A percentile compares a stretch with the other conserved stretches of the same genome.
Conservation (phyloP, 192 early-diverging fungal species). For the Cetraspora pellucida region DNA sequence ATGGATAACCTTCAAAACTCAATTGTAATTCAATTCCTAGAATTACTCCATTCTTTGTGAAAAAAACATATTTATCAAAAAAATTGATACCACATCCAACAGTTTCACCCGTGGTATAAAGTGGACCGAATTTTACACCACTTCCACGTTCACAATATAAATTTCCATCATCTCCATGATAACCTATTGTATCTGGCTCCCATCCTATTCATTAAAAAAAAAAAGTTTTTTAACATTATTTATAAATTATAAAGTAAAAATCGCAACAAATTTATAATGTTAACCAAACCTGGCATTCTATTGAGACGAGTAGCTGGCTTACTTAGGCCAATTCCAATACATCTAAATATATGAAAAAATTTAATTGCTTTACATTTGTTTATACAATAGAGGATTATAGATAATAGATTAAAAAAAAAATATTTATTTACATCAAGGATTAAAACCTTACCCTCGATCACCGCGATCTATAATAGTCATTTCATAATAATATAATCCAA, state of each 20-base stretch:
- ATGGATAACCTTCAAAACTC: too few species aligned
- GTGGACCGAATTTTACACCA: constrained; percentile 84
- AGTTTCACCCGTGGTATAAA: constrained; percentile 84
- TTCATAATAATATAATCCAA: constrained; percentile 93
- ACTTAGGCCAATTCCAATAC: constrained; percentile 87
- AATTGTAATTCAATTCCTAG: constrained; percentile 44
- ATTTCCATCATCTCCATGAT: constrained; percentile 95
- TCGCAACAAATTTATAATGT: not conserved
- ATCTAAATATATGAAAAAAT: constrained; percentile 32
- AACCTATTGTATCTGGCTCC: constrained; percentile 88
- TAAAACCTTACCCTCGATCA: constrained; percentile 64
- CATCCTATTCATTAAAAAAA: constrained; percentile 59
- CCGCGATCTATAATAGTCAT: constrained; percentile 81
- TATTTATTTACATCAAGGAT: not conserved
- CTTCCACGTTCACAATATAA: constrained; percentile 71
- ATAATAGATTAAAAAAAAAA: too few species aligned
- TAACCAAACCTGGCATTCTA: constrained; percentile 77
- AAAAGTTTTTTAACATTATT: not conserved
- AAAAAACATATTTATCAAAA: constrained; percentile 70
- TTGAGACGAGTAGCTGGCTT: constrained; percentile 49
- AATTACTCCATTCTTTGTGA: constrained; percentile 88
- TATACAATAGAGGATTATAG: too few species aligned
- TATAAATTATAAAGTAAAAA: not conserved
- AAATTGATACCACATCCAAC: constrained; percentile 94
- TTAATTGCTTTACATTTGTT: not conserved